Evolutionary conservation across 202 grass and related monocot species (phyloP).

Genomic region (Schoenoplectus tabernaemontani): DNA sequence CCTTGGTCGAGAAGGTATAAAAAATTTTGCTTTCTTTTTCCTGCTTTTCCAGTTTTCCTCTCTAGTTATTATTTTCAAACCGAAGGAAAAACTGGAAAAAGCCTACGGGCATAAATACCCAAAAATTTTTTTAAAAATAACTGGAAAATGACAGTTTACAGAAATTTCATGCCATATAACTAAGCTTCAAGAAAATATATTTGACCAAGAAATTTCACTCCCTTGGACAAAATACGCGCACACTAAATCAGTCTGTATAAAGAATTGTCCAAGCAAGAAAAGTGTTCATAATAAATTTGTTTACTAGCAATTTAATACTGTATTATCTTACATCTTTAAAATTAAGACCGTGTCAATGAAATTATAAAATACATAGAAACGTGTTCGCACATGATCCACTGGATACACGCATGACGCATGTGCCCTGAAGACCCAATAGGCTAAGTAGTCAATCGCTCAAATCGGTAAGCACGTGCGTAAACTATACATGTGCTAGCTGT

Average conservation of each 20-base stretch:
- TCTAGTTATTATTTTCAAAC: too few species aligned
- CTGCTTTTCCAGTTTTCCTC: neutral
- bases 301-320: neutral
- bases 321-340: neutral
- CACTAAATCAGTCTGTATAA: neutral
- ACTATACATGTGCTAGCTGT: neutral
- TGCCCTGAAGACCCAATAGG: neutral
- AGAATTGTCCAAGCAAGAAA: neutral
- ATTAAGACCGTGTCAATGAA: neutral
- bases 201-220: neutral
- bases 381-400: neutral
- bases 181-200: neutral
- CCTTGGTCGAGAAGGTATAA: conserved; percentile 49
- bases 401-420: neutral
- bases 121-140: too few species aligned
- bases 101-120: too few species aligned
- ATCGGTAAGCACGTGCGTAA: neutral
- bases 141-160: too few species aligned
- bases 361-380: neutral
- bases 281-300: neutral
- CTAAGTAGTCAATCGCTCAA: neutral
- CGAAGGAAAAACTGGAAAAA: too few species aligned
- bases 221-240: neutral
- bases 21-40: neutral
- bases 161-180: neutral